phyloP scores from a whole-genome alignment of 208 protist species.

The Entamoeba invadens region DNA sequence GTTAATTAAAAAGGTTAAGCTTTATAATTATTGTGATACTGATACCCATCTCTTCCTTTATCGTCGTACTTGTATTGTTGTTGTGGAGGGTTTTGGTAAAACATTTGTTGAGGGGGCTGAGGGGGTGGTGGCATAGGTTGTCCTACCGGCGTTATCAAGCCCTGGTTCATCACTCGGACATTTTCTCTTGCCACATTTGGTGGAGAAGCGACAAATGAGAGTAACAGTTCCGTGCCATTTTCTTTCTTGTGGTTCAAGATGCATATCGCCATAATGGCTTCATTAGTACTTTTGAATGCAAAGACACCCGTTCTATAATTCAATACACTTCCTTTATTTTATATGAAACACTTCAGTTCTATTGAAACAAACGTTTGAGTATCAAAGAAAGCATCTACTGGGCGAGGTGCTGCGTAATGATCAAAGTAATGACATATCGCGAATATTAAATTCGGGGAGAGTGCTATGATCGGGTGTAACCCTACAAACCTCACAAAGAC shows the following conservation, averaged over 20 bases:
- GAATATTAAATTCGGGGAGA: background rate
- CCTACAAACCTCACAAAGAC: background rate
- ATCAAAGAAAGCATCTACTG: background rate
- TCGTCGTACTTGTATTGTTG: too few species aligned
- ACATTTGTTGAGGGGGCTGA: background rate
- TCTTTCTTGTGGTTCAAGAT: background rate
- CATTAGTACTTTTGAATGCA: background rate
- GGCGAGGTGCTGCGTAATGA: background rate
- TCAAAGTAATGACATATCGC: background rate
- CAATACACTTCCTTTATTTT: background rate
- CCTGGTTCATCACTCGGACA: too few species aligned
- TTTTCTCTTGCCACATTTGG: background rate
- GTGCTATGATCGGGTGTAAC: background rate
- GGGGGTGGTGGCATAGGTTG: background rate
- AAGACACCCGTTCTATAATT: background rate
- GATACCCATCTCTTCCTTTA: too few species aligned
- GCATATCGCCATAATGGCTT: background rate
- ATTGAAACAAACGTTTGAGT: background rate
- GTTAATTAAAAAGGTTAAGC: too few species aligned
- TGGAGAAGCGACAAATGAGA: background rate
- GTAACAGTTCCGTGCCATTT: background rate
- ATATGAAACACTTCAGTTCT: background rate
- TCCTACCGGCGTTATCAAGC: too few species aligned
- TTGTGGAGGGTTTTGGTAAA: too few species aligned
- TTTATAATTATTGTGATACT: too few species aligned